Conservation (phyloP, 2,329 filamentous ascomycete species). For the Periconia digitata region DNA sequence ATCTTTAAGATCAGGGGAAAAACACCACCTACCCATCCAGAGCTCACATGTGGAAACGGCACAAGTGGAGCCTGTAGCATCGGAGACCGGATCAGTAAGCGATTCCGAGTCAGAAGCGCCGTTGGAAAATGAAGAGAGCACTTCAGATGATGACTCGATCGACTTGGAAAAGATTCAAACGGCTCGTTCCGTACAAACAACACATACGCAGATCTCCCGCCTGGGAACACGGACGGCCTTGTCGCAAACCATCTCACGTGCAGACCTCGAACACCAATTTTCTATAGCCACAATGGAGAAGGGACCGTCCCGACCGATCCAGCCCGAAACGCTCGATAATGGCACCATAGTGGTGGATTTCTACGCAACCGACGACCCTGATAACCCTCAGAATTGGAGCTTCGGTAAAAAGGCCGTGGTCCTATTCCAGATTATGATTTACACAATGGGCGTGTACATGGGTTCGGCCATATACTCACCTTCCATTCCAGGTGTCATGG, state of each 20-base stretch:
- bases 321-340: constrained; percentile 37
- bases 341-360: constrained; percentile 47
- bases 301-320: constrained; percentile 39
- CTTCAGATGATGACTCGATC: constrained; percentile 14
- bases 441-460: constrained; percentile 64
- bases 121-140: constrained; percentile 22
- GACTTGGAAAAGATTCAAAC: constrained; percentile 41
- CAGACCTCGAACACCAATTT: constrained; percentile 46
- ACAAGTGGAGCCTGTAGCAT: constrained; percentile 17
- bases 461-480: constrained; percentile 56
- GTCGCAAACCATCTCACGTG: constrained; percentile 35
- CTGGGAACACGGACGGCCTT: constrained; percentile 43
- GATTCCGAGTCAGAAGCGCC: constrained; percentile 26
- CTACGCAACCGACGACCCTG: constrained; percentile 45
- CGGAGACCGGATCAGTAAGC: constrained; percentile 25
- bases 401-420: constrained; percentile 40
- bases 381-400: constrained; percentile 46
- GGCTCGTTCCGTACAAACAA: constrained; percentile 25
- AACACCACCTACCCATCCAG: constrained; percentile 15
- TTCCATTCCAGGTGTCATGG: constrained; percentile 50
- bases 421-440: constrained; percentile 50
- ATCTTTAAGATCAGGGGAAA: constrained; percentile 12
- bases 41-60: constrained; percentile 6
- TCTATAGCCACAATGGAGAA: constrained; percentile 37
- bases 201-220: constrained; percentile 33